Base-by-base conservation (phyloP, 345 rosid species). In the Linum tenue region DNA sequence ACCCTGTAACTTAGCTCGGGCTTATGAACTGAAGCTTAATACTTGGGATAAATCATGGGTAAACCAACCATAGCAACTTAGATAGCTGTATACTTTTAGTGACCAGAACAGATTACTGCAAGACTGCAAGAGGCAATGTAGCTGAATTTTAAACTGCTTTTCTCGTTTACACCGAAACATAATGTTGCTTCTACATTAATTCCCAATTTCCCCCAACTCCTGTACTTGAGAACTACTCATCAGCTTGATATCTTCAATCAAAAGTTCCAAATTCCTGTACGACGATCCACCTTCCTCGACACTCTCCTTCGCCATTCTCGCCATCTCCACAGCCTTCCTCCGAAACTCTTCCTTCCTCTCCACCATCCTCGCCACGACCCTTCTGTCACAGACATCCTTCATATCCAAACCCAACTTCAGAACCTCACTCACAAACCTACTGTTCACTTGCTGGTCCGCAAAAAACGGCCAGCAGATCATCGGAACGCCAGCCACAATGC, bases 401-500 rank as follows among this genome's bases (percentile, higher is more conserved):
- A 85, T 80, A 63, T 89, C 90, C 48, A 84, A 59, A 14, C 98
- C 92, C 0, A 81, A 3, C 53, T 69, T 81, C 89, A 91, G 89
- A 0, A 76, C 83, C 31, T 82, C 82, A 35, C 85, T 67, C 22
- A 79, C 79, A 42, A 74, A 74, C 70, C 95, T 75, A 5, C 92
- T 81, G 40, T 87, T 91, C 56, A 82, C 37, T 22, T 69, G 74
- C 65, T 89, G 96, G 22, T 89, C 96, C 41, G 77, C 83, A 11
- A 74, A 73, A 43, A 57, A 77, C 14, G 96, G 92, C 85, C 87
- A 87, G 37, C 95, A 83, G 37, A 87, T 73, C 96, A 89, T 86
- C 0, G 95, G 96, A 55, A 85, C 86, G 0, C 92, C 86, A 0
- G 78, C 80, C 0, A 67, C 74, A 1, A 84, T 58, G 70, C 92